Conservation (phyloP, 140 eudicot species). For the Cichorium intybus region DNA sequence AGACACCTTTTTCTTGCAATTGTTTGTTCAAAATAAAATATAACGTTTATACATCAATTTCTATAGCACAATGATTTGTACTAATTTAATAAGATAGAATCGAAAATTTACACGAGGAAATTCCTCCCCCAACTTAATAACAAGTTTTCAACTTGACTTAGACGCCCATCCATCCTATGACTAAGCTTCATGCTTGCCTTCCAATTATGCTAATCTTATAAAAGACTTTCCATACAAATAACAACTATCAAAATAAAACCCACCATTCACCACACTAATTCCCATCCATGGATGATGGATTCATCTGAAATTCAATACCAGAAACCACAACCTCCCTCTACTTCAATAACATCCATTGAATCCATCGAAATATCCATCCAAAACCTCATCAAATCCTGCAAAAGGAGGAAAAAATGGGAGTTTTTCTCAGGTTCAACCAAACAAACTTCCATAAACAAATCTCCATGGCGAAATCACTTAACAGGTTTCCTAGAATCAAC, state of each 20-base stretch:
- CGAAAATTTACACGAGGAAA: background rate
- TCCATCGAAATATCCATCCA: constrained; percentile 32
- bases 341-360: constrained; percentile 19
- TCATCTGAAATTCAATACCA: constrained; percentile 20
- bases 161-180: constrained; percentile 14
- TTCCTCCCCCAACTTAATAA: background rate
- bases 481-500: constrained; percentile 47
- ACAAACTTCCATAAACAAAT: constrained; percentile 21
- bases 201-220: constrained; percentile 11
- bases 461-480: constrained; percentile 46
- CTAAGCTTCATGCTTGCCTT: constrained; percentile 24
- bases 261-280: constrained; percentile 3
- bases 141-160: constrained; percentile 21
- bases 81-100: background rate
- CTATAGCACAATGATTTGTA: background rate
- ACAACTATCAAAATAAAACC: constrained; percentile 18
- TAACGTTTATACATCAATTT: background rate
- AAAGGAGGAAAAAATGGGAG: constrained; percentile 49
- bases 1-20: too few species aligned
- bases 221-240: constrained; percentile 15
- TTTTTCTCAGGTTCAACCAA: constrained; percentile 32
- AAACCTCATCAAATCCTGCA: constrained; percentile 42
- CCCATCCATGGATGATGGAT: constrained; percentile 31
- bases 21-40: too few species aligned
- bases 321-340: constrained; percentile 16